phyloP scores from a whole-genome alignment of 805 yeast genomes.

The Nakazawaea pomicola region DNA sequence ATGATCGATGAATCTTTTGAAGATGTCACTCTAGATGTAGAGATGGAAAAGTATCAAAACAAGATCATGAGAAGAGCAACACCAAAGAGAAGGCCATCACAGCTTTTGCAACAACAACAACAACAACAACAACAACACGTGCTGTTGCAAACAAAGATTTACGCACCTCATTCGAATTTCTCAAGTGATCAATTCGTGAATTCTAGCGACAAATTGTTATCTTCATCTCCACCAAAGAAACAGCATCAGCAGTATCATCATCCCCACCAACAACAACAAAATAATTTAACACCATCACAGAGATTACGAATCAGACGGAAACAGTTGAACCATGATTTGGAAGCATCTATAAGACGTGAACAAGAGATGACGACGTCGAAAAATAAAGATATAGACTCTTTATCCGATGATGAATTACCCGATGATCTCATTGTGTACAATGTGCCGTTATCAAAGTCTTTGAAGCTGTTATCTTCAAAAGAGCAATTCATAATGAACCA shows the following conservation, averaged over 20 bases:
- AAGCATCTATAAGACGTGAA: constrained; percentile 9
- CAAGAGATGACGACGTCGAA: constrained; percentile 2
- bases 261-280: no score
- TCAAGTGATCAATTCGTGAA: background rate
- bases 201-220: background rate
- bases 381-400: constrained; percentile 27
- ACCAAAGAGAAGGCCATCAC: background rate
- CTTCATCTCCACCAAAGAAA: constrained; percentile 1
- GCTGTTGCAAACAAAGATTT: no score
- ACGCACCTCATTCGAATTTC: no score
- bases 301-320: constrained; percentile 20
- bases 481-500: constrained; percentile 26
- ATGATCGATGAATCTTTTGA: constrained; percentile 31
- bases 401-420: constrained; percentile 51
- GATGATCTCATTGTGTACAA: constrained; percentile 51
- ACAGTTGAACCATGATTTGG: constrained; percentile 13
- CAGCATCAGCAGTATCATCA: no score
- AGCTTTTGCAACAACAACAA: background rate
- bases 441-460: constrained; percentile 59
- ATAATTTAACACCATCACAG: constrained; percentile 27
- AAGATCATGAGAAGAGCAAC: background rate
- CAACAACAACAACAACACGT: no score
- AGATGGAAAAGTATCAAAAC: constrained; percentile 4
- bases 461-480: constrained; percentile 32
- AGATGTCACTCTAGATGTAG: constrained; percentile 21